phyloP scores from a whole-genome alignment of 2,329 filamentous ascomycete genomes.

The Fusarium pininemorale region DNA sequence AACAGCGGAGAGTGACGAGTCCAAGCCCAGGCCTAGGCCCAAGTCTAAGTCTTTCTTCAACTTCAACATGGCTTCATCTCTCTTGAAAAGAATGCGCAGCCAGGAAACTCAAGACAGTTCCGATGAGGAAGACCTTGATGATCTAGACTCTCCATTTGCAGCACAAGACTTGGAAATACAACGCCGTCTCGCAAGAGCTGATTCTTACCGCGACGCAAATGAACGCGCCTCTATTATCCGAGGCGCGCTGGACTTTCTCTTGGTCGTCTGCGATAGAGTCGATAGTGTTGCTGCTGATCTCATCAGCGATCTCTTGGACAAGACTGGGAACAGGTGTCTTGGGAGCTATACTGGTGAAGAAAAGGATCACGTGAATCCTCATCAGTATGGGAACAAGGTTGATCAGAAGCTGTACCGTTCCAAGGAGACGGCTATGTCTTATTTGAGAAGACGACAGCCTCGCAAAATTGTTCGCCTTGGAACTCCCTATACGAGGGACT shows the following conservation, averaged over 20 bases:
- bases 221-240: neutral
- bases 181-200: neutral
- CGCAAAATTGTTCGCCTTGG: neutral
- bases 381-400: neutral
- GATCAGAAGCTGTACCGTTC: neutral
- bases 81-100: neutral
- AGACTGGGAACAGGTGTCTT: neutral
- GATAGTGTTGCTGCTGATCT: neutral
- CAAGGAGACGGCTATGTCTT: slow-evolving; percentile 10
- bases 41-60: neutral
- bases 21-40: neutral
- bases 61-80: neutral
- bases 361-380: neutral
- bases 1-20: too few species aligned
- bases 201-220: neutral
- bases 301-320: neutral
- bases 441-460: neutral
- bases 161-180: neutral
- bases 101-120: too few species aligned
- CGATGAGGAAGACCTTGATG: neutral
- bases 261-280: neutral
- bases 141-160: neutral
- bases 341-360: slow-evolving; percentile 12
- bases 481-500: too few species aligned
- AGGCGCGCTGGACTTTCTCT: slow-evolving; percentile 13